Conservation (phyloP, 805 yeast genomes). For the Kodamaea neixiangensis region DNA sequence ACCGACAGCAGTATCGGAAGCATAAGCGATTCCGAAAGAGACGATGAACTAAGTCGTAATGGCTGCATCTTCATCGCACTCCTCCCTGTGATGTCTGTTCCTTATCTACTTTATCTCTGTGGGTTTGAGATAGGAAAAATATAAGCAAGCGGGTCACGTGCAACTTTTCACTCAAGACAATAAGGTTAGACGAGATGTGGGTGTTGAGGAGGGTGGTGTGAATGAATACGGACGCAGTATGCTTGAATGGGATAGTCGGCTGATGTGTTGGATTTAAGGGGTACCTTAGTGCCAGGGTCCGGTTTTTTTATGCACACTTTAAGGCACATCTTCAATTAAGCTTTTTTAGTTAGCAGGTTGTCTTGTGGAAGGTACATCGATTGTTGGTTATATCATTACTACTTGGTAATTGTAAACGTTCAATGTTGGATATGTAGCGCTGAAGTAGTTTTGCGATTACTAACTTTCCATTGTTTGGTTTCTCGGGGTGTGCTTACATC, state of each 20-base stretch:
- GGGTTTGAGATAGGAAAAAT: conserved; percentile 1
- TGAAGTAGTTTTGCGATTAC: no score
- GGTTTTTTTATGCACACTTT: not conserved
- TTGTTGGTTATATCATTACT: not conserved
- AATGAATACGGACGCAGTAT: not conserved
- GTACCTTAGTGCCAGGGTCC: not conserved
- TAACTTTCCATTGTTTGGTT: no score
- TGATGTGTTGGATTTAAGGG: not conserved
- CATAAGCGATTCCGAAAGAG: not conserved
- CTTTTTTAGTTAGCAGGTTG: not conserved
- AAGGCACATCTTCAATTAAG: not conserved
- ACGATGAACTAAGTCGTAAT: not conserved
- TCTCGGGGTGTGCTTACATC: no score
- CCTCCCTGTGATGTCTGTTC: not conserved
- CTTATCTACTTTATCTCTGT: not conserved
- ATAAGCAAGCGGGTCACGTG: not conserved
- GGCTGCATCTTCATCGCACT: conserved; percentile 1
- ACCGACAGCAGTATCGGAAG: not conserved
- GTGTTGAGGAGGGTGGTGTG: not conserved
- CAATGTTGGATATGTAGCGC: no score
- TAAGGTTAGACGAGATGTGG: not conserved
- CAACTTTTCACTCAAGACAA: not conserved
- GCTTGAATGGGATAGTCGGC: not conserved
- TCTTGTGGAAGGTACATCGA: not conserved
- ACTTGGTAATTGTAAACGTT: not conserved